Evolutionary conservation across 1,284 basidiomycete species (phyloP).

Genomic region (Ceratobasidium sp.): DNA sequence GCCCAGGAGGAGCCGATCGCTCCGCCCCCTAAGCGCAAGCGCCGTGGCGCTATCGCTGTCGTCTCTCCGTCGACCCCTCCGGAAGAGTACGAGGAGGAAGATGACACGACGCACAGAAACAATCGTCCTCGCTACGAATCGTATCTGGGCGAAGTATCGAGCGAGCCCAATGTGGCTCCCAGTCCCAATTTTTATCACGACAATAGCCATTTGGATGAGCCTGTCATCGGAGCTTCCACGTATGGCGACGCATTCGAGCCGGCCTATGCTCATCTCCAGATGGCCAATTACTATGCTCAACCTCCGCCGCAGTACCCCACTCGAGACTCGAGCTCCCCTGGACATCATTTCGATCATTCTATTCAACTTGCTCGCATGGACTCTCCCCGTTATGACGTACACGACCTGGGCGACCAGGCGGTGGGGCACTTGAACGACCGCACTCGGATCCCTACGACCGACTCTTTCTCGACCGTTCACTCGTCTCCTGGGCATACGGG

Average conservation of each 20-base stretch:
- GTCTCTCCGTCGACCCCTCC: neutral
- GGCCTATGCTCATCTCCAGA: neutral
- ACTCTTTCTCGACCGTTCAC: neutral
- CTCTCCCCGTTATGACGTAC: neutral
- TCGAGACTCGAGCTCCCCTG: slow-evolving; percentile 6
- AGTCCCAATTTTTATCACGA: slow-evolving; percentile 11
- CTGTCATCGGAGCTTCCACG: neutral
- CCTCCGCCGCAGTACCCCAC: slow-evolving; percentile 7
- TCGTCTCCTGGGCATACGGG: slow-evolving; percentile 6
- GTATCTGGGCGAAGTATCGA: neutral
- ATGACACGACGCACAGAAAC: neutral
- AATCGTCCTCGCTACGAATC: neutral
- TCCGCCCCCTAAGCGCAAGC: slow-evolving; percentile 19
- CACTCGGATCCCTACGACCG: neutral
- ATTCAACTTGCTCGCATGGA: neutral
- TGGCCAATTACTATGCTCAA: slow-evolving; percentile 2
- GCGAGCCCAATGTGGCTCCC: neutral
- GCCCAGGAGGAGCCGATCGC: neutral
- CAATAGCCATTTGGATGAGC: neutral
- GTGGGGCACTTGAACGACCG: neutral
- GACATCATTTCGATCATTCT: neutral
- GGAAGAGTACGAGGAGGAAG: slow-evolving; percentile 17
- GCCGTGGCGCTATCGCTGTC: slow-evolving; percentile 12
- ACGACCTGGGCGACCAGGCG: neutral
- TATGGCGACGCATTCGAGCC: slow-evolving; percentile 13